These are phyloP conservation scores for Penicillium coprophilum DNA, from an alignment of 495 filamentous ascomycete species.

Conservation along the genomic window DNA sequence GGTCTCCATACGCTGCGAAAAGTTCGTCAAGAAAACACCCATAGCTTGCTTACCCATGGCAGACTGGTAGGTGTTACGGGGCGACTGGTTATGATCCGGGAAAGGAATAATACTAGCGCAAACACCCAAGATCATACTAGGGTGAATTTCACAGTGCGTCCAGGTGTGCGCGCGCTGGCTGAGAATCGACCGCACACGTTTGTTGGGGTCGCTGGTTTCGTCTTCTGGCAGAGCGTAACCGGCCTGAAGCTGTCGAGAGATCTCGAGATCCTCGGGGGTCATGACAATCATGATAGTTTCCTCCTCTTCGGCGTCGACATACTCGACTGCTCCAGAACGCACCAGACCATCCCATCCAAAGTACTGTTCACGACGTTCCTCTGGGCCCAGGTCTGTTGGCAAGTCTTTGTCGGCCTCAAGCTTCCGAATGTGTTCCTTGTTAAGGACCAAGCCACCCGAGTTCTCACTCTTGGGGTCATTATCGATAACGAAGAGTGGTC, in stretches of 20 bases:
- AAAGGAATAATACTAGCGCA: slow-evolving; percentile 99
- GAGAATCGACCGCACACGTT: slow-evolving; percentile 79
- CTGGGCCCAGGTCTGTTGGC: slow-evolving; percentile 52
- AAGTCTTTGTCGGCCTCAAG: slow-evolving; percentile 69
- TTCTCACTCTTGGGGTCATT: slow-evolving; percentile 67
- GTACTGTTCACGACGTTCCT: slow-evolving; percentile 59
- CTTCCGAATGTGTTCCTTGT: slow-evolving; percentile 71
- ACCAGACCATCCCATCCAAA: slow-evolving; percentile 89
- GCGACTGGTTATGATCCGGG: slow-evolving; percentile 98
- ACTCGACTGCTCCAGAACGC: slow-evolving; percentile 80
- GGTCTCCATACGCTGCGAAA: slow-evolving; percentile 93
- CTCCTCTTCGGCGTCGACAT: slow-evolving; percentile 96
- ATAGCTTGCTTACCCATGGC: slow-evolving; percentile 99
- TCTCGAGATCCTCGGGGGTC: slow-evolving; percentile 91
- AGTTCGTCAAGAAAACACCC: slow-evolving; percentile 98
- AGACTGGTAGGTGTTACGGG: slow-evolving; percentile 98
- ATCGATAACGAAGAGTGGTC: slow-evolving; percentile 88
- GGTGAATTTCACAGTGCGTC: slow-evolving; percentile 99
- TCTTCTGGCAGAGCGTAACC: slow-evolving; percentile 63
- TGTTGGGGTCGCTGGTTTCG: slow-evolving; percentile 63
- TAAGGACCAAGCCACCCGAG: slow-evolving; percentile 75
- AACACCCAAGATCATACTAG: slow-evolving; percentile 96
- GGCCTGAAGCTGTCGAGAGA: slow-evolving; percentile 60
- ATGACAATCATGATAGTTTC: slow-evolving; percentile 99
- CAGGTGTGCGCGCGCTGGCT: slow-evolving; percentile 82